These are phyloP conservation scores for Hansenula lynferdii DNA, from an alignment of 1,139 yeast genomes.

Conservation along the genomic window DNA sequence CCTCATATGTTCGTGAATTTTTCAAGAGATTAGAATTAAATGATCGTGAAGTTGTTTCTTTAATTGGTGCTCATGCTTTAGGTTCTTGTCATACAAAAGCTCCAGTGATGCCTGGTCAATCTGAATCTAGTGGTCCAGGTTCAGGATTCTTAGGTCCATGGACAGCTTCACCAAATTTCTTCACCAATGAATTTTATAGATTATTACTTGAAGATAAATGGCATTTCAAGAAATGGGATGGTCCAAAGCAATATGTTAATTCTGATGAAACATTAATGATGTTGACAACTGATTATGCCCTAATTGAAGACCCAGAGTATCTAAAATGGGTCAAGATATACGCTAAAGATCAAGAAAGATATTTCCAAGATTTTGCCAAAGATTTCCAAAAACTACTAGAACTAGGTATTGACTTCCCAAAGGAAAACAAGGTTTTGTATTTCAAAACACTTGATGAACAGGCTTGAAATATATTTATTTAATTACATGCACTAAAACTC, in stretches of 20 bases:
- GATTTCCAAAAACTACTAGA: slow-evolving; percentile 72
- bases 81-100: slow-evolving; percentile 67
- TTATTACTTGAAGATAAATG: slow-evolving; percentile 70
- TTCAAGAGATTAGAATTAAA: slow-evolving; percentile 71
- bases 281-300: slow-evolving; percentile 81
- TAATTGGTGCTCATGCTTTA: slow-evolving; percentile 84
- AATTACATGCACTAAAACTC: no score
- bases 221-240: slow-evolving; percentile 71
- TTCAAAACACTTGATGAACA: slow-evolving; percentile 76
- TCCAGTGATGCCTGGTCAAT: slow-evolving; percentile 17
- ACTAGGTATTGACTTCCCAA: slow-evolving; percentile 63
- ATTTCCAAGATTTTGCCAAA: slow-evolving; percentile 65
- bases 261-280: slow-evolving; percentile 80
- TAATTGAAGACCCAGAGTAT: slow-evolving; percentile 63
- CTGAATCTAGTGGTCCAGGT: slow-evolving; percentile 26
- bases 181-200: slow-evolving; percentile 78
- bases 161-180: slow-evolving; percentile 85
- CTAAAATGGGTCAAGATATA: slow-evolving; percentile 62
- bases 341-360: slow-evolving; percentile 65
- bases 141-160: slow-evolving; percentile 92
- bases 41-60: slow-evolving; percentile 81
- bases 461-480: slow-evolving; percentile 12
- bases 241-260: slow-evolving; percentile 71
- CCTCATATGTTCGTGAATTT: slow-evolving; percentile 61
- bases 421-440: slow-evolving; percentile 37